phyloP scores from a whole-genome alignment of 805 yeast species.

The Schwanniomyces sp. region DNA sequence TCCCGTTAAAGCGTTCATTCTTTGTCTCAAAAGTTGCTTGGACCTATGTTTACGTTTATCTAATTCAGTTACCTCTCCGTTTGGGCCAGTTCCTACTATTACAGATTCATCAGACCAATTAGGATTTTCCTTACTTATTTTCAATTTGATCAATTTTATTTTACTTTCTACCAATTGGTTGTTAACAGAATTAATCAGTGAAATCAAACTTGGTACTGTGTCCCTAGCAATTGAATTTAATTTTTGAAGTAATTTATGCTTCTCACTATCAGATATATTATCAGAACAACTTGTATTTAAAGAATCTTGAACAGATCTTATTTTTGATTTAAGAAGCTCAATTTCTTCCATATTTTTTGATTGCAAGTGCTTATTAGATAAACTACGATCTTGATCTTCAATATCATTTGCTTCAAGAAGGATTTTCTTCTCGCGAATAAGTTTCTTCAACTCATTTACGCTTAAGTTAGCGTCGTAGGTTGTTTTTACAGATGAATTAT shows the following conservation, averaged over 20 bases:
- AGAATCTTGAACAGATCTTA: conserved; percentile 46
- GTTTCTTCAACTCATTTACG: conserved; percentile 58
- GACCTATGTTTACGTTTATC: conserved; percentile 81
- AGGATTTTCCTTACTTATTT: conserved; percentile 64
- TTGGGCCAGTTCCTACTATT: conserved; percentile 79
- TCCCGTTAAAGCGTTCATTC: conserved; percentile 94
- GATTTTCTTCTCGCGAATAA: conserved; percentile 70
- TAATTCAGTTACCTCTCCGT: conserved; percentile 80
- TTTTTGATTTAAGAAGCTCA: conserved; percentile 61
- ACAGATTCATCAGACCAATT: conserved; percentile 46
- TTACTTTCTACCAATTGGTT: conserved; percentile 66
- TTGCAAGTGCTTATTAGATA: conserved; percentile 31
- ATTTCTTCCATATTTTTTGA: conserved; percentile 54
- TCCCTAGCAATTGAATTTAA: conserved; percentile 63
- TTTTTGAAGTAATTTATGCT: conserved; percentile 52
- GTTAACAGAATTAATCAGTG: conserved; percentile 62
- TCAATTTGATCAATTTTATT: conserved; percentile 58
- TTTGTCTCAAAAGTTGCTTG: conserved; percentile 73
- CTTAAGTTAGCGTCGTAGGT: conserved; percentile 36
- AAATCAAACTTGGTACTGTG: conserved; percentile 68
- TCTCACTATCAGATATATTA: conserved; percentile 43
- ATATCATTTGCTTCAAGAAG: conserved; percentile 71
- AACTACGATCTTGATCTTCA: conserved; percentile 49
- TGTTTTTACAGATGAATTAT: conserved; percentile 13
- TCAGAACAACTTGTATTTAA: conserved; percentile 24